A percentile compares a stretch with the other conserved stretches of the same genome.
Conservation (phyloP, 306 rosid genomes). For the Mimosa pudica region DNA sequence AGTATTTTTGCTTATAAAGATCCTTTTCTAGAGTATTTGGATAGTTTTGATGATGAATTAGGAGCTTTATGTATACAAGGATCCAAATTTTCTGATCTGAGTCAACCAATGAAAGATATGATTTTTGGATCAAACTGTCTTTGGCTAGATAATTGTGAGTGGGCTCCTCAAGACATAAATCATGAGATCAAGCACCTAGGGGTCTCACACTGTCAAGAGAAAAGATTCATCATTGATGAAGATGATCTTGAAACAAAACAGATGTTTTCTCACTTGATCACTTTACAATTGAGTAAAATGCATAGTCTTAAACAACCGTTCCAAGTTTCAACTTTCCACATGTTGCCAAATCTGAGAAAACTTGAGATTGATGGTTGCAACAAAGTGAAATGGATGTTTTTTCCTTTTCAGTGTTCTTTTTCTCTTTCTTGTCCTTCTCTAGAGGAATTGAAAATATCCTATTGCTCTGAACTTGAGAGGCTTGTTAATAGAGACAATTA, state of each 20-base stretch:
- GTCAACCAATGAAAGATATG: no score
- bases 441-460: no score
- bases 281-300: not conserved
- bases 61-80: not conserved
- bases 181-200: not conserved
- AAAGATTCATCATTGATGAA: no score
- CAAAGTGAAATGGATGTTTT: not conserved
- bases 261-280: not conserved
- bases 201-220: not conserved
- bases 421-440: not conserved
- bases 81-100: rapidly evolving
- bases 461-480: no score
- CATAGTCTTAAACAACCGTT: not conserved
- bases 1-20: no score
- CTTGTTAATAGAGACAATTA: no score
- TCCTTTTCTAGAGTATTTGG: not conserved
- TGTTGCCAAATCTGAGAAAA: no score
- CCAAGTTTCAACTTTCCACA: not conserved
- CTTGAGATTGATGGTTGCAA: not conserved
- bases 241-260: not conserved
- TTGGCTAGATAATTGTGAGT: no score
- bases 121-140: not conserved
- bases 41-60: not conserved
- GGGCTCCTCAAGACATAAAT: no score
- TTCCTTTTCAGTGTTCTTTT: not conserved